phyloP scores from a whole-genome alignment of 257 asterid genomes.

The Solanum okadae region DNA sequence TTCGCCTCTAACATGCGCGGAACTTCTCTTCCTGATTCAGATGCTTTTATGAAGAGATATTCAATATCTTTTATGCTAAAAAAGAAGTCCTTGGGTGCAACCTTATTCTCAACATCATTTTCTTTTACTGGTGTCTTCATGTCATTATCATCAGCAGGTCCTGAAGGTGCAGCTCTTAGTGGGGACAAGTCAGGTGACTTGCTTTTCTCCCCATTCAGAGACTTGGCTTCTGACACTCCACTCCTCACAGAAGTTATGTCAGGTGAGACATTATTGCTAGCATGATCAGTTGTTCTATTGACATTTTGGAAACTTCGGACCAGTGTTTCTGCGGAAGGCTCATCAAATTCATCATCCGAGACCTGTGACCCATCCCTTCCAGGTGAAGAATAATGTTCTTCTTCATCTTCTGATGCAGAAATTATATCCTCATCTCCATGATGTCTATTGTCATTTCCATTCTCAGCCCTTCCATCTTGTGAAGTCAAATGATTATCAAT shows the following conservation, averaged over 20 bases:
- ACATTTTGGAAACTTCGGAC: conserved; percentile 83
- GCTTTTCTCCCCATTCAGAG: conserved; percentile 31
- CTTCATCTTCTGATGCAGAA: conserved; percentile 35
- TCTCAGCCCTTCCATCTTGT: conserved; percentile 24
- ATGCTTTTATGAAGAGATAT: conserved; percentile 65
- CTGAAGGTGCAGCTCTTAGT: conserved; percentile 41
- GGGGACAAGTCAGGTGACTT: conserved; percentile 77
- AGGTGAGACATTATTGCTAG: conserved; percentile 14
- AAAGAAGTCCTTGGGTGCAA: conserved; percentile 66
- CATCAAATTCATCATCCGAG: conserved; percentile 89
- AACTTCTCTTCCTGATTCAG: conserved; percentile 95
- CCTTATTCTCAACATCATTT: conserved; percentile 42
- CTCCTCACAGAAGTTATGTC: conserved; percentile 11
- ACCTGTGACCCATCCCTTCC: conserved; percentile 53
- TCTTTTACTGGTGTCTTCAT: conserved; percentile 45
- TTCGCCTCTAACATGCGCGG: conserved; percentile 98
- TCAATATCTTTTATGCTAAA: conserved; percentile 80
- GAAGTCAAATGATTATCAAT: conserved; percentile 52
- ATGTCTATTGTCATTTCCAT: conserved; percentile 22
- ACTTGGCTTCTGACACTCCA: conserved; percentile 28
- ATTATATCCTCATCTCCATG: conserved; percentile 25
- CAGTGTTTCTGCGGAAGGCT: conserved; percentile 64
- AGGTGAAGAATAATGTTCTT: conserved; percentile 35
- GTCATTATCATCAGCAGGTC: conserved; percentile 32
- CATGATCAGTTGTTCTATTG: conserved; percentile 31